A percentile compares a stretch with the other conserved stretches of the same genome.
Evolutionary conservation across 805 yeast species (phyloP).

Genomic region (Candida tammaniensis): DNA sequence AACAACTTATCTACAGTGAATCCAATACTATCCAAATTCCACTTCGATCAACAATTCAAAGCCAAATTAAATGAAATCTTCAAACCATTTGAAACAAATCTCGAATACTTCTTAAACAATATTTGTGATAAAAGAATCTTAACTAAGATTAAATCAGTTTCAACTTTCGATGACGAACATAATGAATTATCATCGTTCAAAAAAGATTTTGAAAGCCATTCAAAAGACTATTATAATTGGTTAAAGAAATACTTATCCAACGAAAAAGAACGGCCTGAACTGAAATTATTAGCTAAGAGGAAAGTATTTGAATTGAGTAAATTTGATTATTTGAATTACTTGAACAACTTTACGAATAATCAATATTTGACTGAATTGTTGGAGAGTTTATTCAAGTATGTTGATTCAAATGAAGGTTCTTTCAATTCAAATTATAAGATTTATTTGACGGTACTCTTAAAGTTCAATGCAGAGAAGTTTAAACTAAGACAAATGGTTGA

Average conservation of each 20-base stretch:
- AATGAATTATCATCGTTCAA: constrained; percentile 23
- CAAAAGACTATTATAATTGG: constrained; percentile 44
- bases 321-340: constrained; percentile 43
- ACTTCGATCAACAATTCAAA: constrained; percentile 25
- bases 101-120: constrained; percentile 24
- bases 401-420: constrained; percentile 9
- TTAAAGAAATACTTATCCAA: constrained; percentile 41
- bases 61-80: constrained; percentile 22
- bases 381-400: constrained; percentile 36
- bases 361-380: constrained; percentile 38
- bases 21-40: constrained; percentile 23
- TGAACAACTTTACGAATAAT: constrained; percentile 35
- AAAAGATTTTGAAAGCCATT: constrained; percentile 36
- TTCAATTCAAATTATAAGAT: constrained; percentile 23
- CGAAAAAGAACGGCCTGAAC: constrained; percentile 43
- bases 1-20: constrained; percentile 20
- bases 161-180: constrained; percentile 14
- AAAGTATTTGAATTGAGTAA: constrained; percentile 42
- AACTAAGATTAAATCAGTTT: constrained; percentile 21
- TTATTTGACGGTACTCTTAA: constrained; percentile 31
- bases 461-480: constrained; percentile 40
- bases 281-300: constrained; percentile 33
- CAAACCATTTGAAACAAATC: constrained; percentile 31
- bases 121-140: constrained; percentile 28
- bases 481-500: constrained; percentile 41